Evolutionary conservation across 2,329 filamentous ascomycete genomes (phyloP).

Genomic region (Coniochaeta ligniaria): DNA sequence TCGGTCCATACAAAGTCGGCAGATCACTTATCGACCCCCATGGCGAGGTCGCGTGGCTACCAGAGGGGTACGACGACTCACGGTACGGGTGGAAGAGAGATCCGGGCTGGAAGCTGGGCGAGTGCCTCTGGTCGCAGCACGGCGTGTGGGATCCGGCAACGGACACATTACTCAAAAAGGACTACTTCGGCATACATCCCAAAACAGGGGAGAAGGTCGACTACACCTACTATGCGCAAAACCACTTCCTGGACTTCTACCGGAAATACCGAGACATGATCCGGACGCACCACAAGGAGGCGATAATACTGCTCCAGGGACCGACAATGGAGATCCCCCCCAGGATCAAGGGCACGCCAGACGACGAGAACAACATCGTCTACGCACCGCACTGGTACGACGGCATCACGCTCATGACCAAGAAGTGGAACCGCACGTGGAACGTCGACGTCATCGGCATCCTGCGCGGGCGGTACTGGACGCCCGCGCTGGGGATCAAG

Average conservation of each 20-base stretch:
- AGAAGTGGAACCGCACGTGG: slow-evolving; percentile 97
- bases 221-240: slow-evolving; percentile 82
- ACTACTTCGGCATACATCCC: slow-evolving; percentile 82
- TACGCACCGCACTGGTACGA: slow-evolving; percentile 97
- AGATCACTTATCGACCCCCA: slow-evolving; percentile 78
- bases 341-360: slow-evolving; percentile 73
- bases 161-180: slow-evolving; percentile 70
- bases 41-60: slow-evolving; percentile 78
- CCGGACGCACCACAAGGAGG: slow-evolving; percentile 66
- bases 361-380: slow-evolving; percentile 84
- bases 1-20: slow-evolving; percentile 88
- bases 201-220: slow-evolving; percentile 65
- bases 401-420: slow-evolving; percentile 91
- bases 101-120: slow-evolving; percentile 81
- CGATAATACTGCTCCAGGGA: slow-evolving; percentile 85
- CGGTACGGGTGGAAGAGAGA: slow-evolving; percentile 88
- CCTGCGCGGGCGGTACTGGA: slow-evolving; percentile 78
- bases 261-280: slow-evolving; percentile 69
- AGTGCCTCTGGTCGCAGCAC: slow-evolving; percentile 95
- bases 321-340: slow-evolving; percentile 90
- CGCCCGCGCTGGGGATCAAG: slow-evolving; percentile 86
- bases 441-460: slow-evolving; percentile 95
- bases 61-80: slow-evolving; percentile 74
- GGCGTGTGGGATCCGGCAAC: slow-evolving; percentile 83
- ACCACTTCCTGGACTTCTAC: slow-evolving; percentile 85